A percentile compares a stretch with the other conserved stretches of the same genome.
Conservation (phyloP, 495 filamentous ascomycete genomes). For the Amniculicola lignicola region DNA sequence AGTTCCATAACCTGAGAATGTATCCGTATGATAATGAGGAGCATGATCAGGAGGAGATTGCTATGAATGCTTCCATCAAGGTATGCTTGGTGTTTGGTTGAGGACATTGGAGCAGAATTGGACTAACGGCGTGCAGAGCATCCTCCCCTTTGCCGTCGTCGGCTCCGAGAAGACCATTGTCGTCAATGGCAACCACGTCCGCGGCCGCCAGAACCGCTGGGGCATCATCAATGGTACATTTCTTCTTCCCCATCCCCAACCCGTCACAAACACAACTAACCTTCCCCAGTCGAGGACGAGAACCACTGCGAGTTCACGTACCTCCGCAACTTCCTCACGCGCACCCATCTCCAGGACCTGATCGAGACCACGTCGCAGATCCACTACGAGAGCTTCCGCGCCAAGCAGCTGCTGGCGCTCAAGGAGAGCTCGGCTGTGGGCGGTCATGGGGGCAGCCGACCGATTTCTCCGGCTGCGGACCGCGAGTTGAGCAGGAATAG, state of each 20-base stretch:
- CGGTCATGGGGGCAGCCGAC: conserved; percentile 79
- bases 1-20: conserved; percentile 99
- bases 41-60: conserved; percentile 93
- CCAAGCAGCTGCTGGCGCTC: conserved; percentile 94
- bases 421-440: conserved; percentile 93
- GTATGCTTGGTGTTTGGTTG: conserved; percentile 46
- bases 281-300: conserved; percentile 77
- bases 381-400: conserved; percentile 99
- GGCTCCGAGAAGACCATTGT: conserved; percentile 97
- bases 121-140: conserved; percentile 55
- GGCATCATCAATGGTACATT: conserved; percentile 83
- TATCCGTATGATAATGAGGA: conserved; percentile 99
- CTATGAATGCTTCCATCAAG: conserved; percentile 93
- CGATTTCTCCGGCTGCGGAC: conserved; percentile 91
- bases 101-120: neutral
- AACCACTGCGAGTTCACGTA: conserved; percentile 99
- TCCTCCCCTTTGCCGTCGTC: conserved; percentile 97
- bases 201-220: conserved; percentile 97
- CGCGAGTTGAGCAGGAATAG: conserved; percentile 94
- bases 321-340: conserved; percentile 93
- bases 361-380: conserved; percentile 99
- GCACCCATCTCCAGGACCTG: conserved; percentile 93
- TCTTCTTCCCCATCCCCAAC: neutral
- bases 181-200: conserved; percentile 95
- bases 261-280: conserved; percentile 1